Evolutionary conservation across 1,284 basidiomycete species (phyloP).

Genomic region (Pisolithus thermaeus): DNA sequence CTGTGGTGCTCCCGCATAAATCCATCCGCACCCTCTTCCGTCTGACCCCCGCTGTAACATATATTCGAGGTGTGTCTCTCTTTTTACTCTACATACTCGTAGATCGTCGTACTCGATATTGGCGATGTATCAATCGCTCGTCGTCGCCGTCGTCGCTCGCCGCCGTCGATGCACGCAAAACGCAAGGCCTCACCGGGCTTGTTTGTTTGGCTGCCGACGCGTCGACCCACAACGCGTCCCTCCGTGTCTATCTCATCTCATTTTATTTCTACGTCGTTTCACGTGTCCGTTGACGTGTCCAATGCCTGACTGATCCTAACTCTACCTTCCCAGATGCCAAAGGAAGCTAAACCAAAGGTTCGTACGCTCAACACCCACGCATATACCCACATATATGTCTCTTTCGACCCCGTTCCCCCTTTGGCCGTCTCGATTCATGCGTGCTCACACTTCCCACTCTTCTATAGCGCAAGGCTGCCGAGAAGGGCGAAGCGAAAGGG

Average conservation of each 20-base stretch:
- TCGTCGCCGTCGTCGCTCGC: slow-evolving; percentile 14
- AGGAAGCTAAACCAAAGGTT: slow-evolving; percentile 75
- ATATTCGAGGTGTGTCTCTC: slow-evolving; percentile 25
- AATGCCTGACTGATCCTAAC: slow-evolving; percentile 30
- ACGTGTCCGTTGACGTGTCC: slow-evolving; percentile 26
- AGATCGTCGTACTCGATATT: slow-evolving; percentile 22
- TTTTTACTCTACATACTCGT: slow-evolving; percentile 18
- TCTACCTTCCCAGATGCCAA: slow-evolving; percentile 65
- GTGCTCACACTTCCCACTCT: slow-evolving; percentile 16
- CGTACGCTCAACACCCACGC: slow-evolving; percentile 13
- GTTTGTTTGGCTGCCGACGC: slow-evolving; percentile 31
- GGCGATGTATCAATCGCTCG: background rate
- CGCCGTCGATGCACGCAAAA: slow-evolving; percentile 11
- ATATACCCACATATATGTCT: slow-evolving; percentile 17
- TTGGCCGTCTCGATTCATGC: background rate
- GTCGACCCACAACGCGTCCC: slow-evolving; percentile 28
- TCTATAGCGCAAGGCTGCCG: slow-evolving; percentile 64
- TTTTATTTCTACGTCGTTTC: slow-evolving; percentile 19
- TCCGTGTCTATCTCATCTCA: slow-evolving; percentile 17
- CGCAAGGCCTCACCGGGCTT: slow-evolving; percentile 13
- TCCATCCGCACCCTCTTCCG: slow-evolving; percentile 16
- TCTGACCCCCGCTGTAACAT: slow-evolving; percentile 21
- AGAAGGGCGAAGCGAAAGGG: slow-evolving; percentile 59
- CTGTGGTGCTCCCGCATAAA: slow-evolving; percentile 31
- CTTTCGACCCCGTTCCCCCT: background rate